Percentiles rank a stretch among this genome's conserved stretches.
Evolutionary conservation across 371 early-diverging fungal genomes (phyloP).

Genomic region (Lichtheimia ramosa): DNA sequence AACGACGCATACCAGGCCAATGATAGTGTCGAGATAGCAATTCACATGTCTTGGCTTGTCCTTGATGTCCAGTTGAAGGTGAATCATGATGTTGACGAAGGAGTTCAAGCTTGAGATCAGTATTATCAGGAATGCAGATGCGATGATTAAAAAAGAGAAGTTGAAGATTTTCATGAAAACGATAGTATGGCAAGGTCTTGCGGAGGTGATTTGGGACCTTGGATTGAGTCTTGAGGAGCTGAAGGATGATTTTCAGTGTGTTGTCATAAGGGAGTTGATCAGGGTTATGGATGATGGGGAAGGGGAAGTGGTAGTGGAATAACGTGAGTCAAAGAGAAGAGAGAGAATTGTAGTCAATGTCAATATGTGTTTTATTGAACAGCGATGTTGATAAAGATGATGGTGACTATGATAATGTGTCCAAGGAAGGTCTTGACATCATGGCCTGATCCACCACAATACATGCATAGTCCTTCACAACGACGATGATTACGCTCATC

Average conservation of each 20-base stretch:
- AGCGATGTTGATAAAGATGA: no score
- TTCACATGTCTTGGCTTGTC: constrained; percentile 37
- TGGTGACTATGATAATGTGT: no score
- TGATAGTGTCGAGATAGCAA: constrained; percentile 26
- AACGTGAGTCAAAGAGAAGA: no score
- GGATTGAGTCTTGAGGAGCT: no score
- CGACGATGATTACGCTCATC: constrained; percentile 5
- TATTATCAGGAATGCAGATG: constrained; percentile 23
- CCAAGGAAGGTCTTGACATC: no score
- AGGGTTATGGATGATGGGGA: not conserved
- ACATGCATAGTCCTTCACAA: constrained; percentile 2
- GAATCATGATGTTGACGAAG: constrained; percentile 40
- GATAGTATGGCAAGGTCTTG: constrained; percentile 4
- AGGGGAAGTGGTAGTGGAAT: no score
- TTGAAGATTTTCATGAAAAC: constrained; percentile 2
- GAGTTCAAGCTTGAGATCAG: constrained; percentile 13
- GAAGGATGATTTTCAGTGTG: no score
- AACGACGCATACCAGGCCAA: constrained; percentile 42
- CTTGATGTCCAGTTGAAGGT: constrained; percentile 46
- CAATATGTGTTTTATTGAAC: no score
- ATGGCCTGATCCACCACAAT: constrained; percentile 6
- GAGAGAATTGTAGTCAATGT: no score
- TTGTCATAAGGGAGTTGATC: no score
- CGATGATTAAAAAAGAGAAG: constrained; percentile 21
- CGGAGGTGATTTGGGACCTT: constrained; percentile 3